Evolutionary conservation across 2,329 filamentous ascomycete species (phyloP).

Genomic region (Fusarium palustre): DNA sequence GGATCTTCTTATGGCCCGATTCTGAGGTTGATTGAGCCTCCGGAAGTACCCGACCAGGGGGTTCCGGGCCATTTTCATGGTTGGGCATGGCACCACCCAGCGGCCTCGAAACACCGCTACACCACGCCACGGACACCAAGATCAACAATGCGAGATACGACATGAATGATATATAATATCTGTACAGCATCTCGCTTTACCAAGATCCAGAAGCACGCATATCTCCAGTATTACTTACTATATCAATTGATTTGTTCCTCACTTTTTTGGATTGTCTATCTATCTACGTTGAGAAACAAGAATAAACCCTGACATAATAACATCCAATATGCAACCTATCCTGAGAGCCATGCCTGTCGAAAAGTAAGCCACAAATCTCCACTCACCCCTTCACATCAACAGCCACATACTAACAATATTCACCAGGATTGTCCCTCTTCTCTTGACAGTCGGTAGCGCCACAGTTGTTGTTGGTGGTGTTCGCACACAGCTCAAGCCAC

Average conservation of each 20-base stretch:
- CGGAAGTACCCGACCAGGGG: slow-evolving; percentile 33
- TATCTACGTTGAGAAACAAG: background rate
- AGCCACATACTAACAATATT: slow-evolving; percentile 17
- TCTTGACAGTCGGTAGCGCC: slow-evolving; percentile 42
- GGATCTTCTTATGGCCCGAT: slow-evolving; percentile 21
- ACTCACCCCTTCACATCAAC: background rate
- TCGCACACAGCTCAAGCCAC: slow-evolving; percentile 30
- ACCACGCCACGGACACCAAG: slow-evolving; percentile 20
- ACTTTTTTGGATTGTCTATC: background rate
- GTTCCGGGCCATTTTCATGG: slow-evolving; percentile 17
- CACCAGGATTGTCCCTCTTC: slow-evolving; percentile 38
- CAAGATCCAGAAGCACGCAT: background rate
- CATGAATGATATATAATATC: slow-evolving; percentile 15
- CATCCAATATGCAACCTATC: slow-evolving; percentile 9
- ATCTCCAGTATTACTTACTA: background rate
- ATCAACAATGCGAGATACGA: slow-evolving; percentile 14
- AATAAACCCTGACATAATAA: background rate
- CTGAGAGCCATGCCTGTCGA: slow-evolving; percentile 19
- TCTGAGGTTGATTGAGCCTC: slow-evolving; percentile 14
- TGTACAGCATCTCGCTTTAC: background rate
- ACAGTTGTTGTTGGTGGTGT: slow-evolving; percentile 30
- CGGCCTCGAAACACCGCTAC: slow-evolving; percentile 32
- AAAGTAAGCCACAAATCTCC: slow-evolving; percentile 24
- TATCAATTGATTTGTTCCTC: background rate
- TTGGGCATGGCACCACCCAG: slow-evolving; percentile 21